Evolutionary conservation across 345 rosid species (phyloP), one percentile per base, ranked within the genome.

Genomic region (Viola odorata): DNA sequence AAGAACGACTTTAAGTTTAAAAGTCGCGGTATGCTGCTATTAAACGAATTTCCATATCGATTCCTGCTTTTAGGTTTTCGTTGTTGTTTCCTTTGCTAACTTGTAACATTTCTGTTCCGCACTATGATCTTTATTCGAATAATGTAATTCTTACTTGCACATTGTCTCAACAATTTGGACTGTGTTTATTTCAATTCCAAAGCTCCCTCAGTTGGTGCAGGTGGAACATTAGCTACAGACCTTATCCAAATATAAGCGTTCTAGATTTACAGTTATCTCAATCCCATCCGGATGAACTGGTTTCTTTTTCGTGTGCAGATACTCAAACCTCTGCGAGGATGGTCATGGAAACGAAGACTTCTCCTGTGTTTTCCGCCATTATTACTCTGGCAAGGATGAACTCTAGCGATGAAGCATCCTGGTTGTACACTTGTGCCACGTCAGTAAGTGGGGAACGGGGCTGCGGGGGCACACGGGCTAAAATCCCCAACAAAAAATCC

Each of bases 331-430:
- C 12, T 89, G 94, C 55, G 60, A 85, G 50, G 75, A 75, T 12
- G 98, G 91, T 13, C 82, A 87, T 61, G 96, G 84, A 63, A 60
- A 41, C 38, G 37, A 89, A 83, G 98, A 92, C 76, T 92, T 92
- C 68, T 89, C 96, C 2, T 82, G 94, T 55, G 84, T 84, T 58
- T 92, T 89, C 74, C 83, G 84, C 37, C 85, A 89, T 70, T 85
- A 74, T 60, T 89, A 92, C 73, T 63, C 69, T 0, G 96, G 96
- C 64, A 73, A 64, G 62, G 77, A 80, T 67, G 89, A 84, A 54
- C 11, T 61, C 23, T 69, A 77, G 62, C 54, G n/a, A n/a, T n/a
- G n/a, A n/a, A n/a, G n/a, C n/a, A n/a, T n/a, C n/a, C n/a, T n/a
- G n/a, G n/a, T n/a, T n/a, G n/a, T n/a, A n/a, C n/a, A n/a, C n/a